Evolutionary conservation across 2,329 filamentous ascomycete species (phyloP).

Genomic region (Hymenoscyphus fructigenus): DNA sequence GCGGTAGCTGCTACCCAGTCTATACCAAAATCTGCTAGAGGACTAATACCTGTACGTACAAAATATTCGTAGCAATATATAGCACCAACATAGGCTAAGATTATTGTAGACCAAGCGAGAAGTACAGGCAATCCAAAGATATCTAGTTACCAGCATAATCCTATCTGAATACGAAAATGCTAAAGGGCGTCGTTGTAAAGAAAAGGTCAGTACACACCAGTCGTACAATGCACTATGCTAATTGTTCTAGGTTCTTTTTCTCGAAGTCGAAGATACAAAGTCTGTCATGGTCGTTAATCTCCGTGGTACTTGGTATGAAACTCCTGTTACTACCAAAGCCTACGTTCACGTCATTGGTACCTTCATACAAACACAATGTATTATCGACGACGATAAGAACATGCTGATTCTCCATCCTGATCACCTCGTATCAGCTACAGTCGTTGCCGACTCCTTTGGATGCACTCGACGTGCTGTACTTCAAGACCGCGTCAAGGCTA

Average conservation of each 20-base stretch:
- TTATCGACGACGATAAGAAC: conserved; percentile 78
- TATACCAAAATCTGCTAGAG: conserved; percentile 35
- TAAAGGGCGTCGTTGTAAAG: conserved; percentile 56
- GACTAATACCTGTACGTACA: conserved; percentile 54
- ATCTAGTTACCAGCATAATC: conserved; percentile 73
- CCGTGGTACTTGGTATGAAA: conserved; percentile 84
- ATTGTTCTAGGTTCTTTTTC: conserved; percentile 67
- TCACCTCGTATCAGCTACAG: conserved; percentile 90
- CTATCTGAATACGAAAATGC: conserved; percentile 67
- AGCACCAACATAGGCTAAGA: conserved; percentile 54
- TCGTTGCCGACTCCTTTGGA: conserved; percentile 93
- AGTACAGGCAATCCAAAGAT: conserved; percentile 78
- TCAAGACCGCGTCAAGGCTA: conserved; percentile 92
- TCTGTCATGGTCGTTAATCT: conserved; percentile 68
- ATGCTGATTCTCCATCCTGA: conserved; percentile 93
- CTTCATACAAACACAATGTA: conserved; percentile 70
- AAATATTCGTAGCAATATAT: conserved; percentile 34
- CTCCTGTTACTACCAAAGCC: conserved; percentile 68
- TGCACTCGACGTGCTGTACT: conserved; percentile 89
- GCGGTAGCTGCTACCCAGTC: conserved; percentile 73
- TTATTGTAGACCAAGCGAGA: conserved; percentile 64
- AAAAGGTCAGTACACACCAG: conserved; percentile 62
- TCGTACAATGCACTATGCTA: conserved; percentile 1
- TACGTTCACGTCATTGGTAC: conserved; percentile 85
- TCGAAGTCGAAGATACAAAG: conserved; percentile 74